phyloP scores from a whole-genome alignment of 371 early-diverging fungal genomes.

The Gilbertella persicaria region DNA sequence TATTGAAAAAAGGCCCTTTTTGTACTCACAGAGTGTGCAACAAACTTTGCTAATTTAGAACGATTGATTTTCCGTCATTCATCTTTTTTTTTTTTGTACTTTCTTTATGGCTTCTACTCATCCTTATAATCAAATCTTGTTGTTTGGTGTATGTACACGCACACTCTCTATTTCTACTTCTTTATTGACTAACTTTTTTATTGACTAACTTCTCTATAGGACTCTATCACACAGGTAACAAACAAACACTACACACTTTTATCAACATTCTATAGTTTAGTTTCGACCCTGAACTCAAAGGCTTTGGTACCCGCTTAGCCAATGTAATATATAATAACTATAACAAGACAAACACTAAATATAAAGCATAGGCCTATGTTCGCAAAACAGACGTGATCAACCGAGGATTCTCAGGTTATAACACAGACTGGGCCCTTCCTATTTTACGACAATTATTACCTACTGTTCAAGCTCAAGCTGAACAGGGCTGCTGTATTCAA shows the following conservation, averaged over 20 bases:
- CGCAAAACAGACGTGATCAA: constrained; percentile 80
- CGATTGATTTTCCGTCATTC: too few species aligned
- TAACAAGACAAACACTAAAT: not conserved
- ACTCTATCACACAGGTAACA: constrained; percentile 23
- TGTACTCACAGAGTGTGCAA: too few species aligned
- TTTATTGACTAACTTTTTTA: not conserved
- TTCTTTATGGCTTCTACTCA: constrained; percentile 11
- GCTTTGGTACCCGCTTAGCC: constrained; percentile 73
- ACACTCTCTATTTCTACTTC: not conserved
- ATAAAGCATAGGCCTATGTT: constrained; percentile 50
- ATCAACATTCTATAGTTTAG: constrained; percentile 44
- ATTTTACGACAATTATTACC: constrained; percentile 62
- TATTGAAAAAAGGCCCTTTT: too few species aligned
- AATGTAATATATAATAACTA: constrained; percentile 27
- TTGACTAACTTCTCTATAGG: constrained; percentile 3
- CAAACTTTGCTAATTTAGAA: too few species aligned
- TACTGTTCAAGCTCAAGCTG: constrained; percentile 31
- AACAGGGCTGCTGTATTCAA: constrained; percentile 37
- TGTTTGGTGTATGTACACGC: constrained; percentile 27
- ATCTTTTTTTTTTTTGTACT: not conserved
- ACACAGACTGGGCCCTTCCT: constrained; percentile 67
- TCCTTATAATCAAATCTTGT: constrained; percentile 29
- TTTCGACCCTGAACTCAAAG: constrained; percentile 60
- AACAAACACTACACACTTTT: not conserved
- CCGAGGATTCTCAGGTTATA: constrained; percentile 82